Conservation (phyloP, 202 grass and related monocot genomes). For the Setaria viridis region DNA sequence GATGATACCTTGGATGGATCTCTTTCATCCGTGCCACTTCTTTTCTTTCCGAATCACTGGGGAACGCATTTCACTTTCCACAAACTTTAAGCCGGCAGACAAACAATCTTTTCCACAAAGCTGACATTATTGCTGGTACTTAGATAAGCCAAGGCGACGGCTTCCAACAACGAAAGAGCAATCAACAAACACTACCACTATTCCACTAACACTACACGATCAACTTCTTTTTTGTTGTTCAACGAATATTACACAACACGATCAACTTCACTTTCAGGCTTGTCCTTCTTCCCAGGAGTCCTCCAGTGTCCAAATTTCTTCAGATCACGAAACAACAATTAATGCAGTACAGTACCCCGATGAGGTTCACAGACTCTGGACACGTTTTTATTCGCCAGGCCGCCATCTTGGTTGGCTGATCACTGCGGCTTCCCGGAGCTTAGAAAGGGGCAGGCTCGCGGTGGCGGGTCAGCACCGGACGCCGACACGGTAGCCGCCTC, state of each 20-base stretch:
- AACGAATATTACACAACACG: constrained; percentile 19
- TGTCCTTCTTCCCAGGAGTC: neutral
- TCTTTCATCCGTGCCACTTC: neutral
- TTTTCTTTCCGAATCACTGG: constrained; percentile 12
- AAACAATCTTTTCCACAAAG: neutral
- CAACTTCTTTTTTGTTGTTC: neutral
- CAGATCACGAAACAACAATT: neutral
- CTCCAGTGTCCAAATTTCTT: neutral
- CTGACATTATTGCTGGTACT: neutral
- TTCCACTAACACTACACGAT: neutral
- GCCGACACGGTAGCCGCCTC: constrained; percentile 42
- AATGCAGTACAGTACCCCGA: neutral
- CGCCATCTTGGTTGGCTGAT: neutral
- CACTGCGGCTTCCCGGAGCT: constrained; percentile 34
- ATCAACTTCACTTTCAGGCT: constrained; percentile 15
- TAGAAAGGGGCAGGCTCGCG: constrained; percentile 44
- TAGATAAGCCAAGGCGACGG: neutral
- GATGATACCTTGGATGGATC: neutral
- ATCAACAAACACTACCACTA: neutral
- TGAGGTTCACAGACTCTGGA: neutral
- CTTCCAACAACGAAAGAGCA: neutral
- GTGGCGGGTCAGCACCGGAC: constrained; percentile 20
- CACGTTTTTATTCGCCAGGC: constrained; percentile 1
- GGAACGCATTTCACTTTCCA: constrained; percentile 10
- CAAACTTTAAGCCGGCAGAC: neutral